Percentiles rank a stretch among this genome's conserved stretches.
Conservation (phyloP, 225 moss, liverwort and hornwort species). For the Antitrichia curtipendula region DNA sequence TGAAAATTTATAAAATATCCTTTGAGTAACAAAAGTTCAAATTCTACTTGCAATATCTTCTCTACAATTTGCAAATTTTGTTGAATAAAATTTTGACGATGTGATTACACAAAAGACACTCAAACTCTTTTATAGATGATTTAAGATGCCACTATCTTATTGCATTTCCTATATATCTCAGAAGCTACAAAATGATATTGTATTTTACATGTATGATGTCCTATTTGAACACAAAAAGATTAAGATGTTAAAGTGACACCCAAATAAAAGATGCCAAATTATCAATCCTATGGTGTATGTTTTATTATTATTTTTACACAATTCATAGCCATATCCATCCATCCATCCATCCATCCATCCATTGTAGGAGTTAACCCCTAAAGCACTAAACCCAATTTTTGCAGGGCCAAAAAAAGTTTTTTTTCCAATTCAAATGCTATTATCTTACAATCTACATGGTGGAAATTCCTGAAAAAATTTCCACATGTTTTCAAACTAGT, state of each 20-base stretch:
- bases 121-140: fast-evolving
- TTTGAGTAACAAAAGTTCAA: too few species aligned
- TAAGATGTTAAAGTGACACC: neutral
- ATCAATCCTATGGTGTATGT: neutral
- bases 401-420: too few species aligned
- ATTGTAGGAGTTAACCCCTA: too few species aligned
- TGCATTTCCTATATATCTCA: neutral
- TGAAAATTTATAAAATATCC: neutral
- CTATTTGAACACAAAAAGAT: neutral
- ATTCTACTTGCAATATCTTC: neutral
- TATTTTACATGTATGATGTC: neutral
- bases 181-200: fast-evolving
- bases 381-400: too few species aligned
- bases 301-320: neutral
- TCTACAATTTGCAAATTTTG: neutral
- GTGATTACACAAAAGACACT: fast-evolving
- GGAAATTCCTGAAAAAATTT: too few species aligned
- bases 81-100: neutral
- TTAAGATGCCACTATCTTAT: fast-evolving
- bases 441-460: too few species aligned
- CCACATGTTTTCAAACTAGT: too few species aligned
- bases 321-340: too few species aligned
- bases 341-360: too few species aligned
- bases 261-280: neutral
- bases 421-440: too few species aligned